These are phyloP conservation scores for Trypanosoma brucei DNA, from an alignment of 208 protist species.

Conservation along the genomic window DNA sequence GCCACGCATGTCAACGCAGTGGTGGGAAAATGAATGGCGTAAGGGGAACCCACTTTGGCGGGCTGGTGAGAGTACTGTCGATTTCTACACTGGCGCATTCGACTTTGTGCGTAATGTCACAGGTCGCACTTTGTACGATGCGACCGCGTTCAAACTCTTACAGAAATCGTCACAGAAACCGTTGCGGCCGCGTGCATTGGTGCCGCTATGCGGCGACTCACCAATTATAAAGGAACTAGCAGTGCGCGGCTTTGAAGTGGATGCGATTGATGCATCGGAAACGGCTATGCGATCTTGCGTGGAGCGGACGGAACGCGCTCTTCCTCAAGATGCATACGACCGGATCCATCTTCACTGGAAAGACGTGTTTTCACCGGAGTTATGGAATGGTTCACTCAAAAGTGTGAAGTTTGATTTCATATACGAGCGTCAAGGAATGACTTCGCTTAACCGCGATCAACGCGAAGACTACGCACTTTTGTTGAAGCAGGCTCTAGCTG, in stretches of 20 bases:
- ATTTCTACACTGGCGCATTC: conserved; percentile 70
- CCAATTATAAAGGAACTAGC: conserved; percentile 69
- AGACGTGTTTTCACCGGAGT: conserved; percentile 73
- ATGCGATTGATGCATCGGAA: conserved; percentile 72
- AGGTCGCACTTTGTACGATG: conserved; percentile 68
- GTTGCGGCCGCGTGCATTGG: conserved; percentile 41
- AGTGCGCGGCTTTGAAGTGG: conserved; percentile 74
- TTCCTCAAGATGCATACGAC: conserved; percentile 34
- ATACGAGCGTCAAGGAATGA: conserved; percentile 86
- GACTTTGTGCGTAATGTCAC: conserved; percentile 61
- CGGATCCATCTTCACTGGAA: conserved; percentile 65
- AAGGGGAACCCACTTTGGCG: conserved; percentile 80
- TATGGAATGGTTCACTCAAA: conserved; percentile 64
- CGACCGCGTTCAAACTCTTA: conserved; percentile 29
- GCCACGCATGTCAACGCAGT: conserved; percentile 64
- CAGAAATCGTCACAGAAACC: neutral
- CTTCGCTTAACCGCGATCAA: conserved; percentile 70
- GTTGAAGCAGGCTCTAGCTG: conserved; percentile 74
- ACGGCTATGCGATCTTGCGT: conserved; percentile 74
- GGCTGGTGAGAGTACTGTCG: conserved; percentile 42
- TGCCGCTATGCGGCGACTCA: conserved; percentile 88
- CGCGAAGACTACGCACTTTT: conserved; percentile 81
- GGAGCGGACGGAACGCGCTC: conserved; percentile 45
- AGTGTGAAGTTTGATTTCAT: conserved; percentile 74
- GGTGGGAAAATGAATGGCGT: conserved; percentile 91